A percentile compares a stretch with the other conserved stretches of the same genome.
Conservation (phyloP, 441 rosid species). For the Capsella rubella region DNA sequence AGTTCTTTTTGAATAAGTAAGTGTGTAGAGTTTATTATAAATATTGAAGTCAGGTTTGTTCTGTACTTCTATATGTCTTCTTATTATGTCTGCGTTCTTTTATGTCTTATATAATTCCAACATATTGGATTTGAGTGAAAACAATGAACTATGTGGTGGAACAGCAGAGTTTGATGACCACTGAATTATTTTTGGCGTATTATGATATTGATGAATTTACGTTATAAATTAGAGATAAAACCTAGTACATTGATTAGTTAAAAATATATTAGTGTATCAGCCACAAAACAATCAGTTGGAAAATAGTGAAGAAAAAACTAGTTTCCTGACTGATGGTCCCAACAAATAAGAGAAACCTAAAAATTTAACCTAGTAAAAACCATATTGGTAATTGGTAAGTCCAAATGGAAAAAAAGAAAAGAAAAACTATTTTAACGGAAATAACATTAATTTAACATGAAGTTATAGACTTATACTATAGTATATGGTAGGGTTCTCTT, state of each 20-base stretch:
- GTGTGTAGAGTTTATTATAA: conserved; percentile 34
- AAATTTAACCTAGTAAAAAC: neutral
- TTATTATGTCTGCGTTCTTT: conserved; percentile 32
- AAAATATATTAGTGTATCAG: neutral
- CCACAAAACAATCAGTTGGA: neutral
- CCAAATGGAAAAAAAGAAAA: neutral
- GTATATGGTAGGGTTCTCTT: neutral
- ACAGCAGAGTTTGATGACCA: conserved; percentile 4
- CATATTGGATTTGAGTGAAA: conserved; percentile 36
- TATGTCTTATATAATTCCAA: conserved; percentile 20
- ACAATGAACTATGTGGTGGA: conserved; percentile 15
- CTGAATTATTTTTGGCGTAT: neutral
- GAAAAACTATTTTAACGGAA: neutral
- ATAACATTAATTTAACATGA: neutral
- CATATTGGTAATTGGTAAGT: neutral
- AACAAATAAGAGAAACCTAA: neutral
- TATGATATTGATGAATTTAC: conserved; percentile 1
- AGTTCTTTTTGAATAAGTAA: conserved; percentile 35
- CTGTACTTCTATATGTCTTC: conserved; percentile 18
- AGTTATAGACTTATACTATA: neutral
- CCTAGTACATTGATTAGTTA: neutral
- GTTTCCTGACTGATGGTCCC: neutral
- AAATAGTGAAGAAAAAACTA: neutral
- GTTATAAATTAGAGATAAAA: neutral
- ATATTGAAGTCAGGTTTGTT: conserved; percentile 31